phyloP scores from a whole-genome alignment of 495 filamentous ascomycete species.

The Talaromyces stipitatus region DNA sequence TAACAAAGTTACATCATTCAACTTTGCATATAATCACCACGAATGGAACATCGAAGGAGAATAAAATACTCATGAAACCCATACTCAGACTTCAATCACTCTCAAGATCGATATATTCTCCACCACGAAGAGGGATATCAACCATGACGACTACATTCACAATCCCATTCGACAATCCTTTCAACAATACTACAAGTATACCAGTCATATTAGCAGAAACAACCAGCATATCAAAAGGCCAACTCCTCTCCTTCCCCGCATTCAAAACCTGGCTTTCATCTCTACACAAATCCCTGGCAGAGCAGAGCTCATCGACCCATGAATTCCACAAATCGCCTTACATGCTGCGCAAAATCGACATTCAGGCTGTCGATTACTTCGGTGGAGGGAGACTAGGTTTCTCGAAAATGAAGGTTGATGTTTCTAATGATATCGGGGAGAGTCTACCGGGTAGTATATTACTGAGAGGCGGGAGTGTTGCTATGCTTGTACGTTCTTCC shows the following conservation, averaged over 20 bases:
- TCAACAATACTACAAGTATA: constrained; percentile 15
- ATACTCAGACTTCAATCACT: background rate
- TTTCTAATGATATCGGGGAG: constrained; percentile 57
- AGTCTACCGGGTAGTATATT: constrained; percentile 71
- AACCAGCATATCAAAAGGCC: constrained; percentile 44
- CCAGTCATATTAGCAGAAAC: constrained; percentile 49
- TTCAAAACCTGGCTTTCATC: constrained; percentile 68
- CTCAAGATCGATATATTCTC: background rate
- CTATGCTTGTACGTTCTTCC: constrained; percentile 55
- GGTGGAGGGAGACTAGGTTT: constrained; percentile 61
- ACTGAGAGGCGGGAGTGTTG: constrained; percentile 73
- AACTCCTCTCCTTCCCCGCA: constrained; percentile 62
- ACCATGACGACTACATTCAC: constrained; percentile 24
- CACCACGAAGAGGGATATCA: background rate
- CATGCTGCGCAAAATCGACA: constrained; percentile 55
- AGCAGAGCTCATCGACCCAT: constrained; percentile 54
- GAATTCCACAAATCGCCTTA: constrained; percentile 68
- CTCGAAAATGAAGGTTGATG: constrained; percentile 60
- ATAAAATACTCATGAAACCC: background rate
- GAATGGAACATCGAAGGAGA: background rate
- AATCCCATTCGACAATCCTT: constrained; percentile 27
- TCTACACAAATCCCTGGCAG: constrained; percentile 54
- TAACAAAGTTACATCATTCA: background rate
- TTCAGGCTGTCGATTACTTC: constrained; percentile 73
- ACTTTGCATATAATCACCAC: background rate